Conservation (phyloP, 129 eudicot genomes). For the Tagetes patula region DNA sequence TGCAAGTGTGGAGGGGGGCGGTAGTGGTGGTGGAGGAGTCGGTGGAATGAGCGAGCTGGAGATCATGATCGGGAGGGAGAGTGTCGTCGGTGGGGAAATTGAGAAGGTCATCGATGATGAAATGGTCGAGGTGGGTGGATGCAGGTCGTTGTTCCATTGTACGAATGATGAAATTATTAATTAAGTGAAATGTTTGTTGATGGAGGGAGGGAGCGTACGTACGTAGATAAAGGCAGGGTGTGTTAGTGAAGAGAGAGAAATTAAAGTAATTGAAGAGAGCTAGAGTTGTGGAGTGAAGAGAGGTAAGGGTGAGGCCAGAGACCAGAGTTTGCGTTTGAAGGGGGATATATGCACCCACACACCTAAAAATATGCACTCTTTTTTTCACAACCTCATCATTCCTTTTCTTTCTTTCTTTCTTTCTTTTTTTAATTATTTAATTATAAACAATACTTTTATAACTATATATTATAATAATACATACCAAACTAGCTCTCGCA, state of each 20-base stretch:
- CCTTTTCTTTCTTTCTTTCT: background rate
- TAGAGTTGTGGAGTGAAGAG: slow-evolving; percentile 34
- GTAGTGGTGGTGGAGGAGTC: slow-evolving; percentile 37
- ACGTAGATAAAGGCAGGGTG: slow-evolving; percentile 25
- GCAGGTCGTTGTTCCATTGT: too few relatives aligned
- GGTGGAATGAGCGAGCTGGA: slow-evolving; percentile 18
- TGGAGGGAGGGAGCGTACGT: background rate
- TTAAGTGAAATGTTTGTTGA: background rate
- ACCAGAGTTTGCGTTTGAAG: slow-evolving; percentile 74
- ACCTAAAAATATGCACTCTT: slow-evolving; percentile 47
- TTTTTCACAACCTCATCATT: slow-evolving; percentile 18
- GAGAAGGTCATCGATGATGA: slow-evolving; percentile 72
- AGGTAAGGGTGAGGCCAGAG: slow-evolving; percentile 25
- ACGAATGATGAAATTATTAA: background rate
- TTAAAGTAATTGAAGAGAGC: slow-evolving; percentile 15
- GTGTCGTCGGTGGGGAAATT: slow-evolving; percentile 68
- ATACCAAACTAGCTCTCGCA: too few relatives aligned
- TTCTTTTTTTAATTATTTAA: too few relatives aligned
- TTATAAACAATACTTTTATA: too few relatives aligned
- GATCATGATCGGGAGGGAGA: background rate
- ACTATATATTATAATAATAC: too few relatives aligned
- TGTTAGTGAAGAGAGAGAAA: slow-evolving; percentile 11
- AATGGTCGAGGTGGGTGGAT: slow-evolving; percentile 37
- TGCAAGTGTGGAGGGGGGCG: slow-evolving; percentile 35
- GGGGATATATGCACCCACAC: slow-evolving; percentile 42